Evolutionary conservation across 2,329 filamentous ascomycete species (phyloP).

Genomic region (Xylariomycetidae sp.): DNA sequence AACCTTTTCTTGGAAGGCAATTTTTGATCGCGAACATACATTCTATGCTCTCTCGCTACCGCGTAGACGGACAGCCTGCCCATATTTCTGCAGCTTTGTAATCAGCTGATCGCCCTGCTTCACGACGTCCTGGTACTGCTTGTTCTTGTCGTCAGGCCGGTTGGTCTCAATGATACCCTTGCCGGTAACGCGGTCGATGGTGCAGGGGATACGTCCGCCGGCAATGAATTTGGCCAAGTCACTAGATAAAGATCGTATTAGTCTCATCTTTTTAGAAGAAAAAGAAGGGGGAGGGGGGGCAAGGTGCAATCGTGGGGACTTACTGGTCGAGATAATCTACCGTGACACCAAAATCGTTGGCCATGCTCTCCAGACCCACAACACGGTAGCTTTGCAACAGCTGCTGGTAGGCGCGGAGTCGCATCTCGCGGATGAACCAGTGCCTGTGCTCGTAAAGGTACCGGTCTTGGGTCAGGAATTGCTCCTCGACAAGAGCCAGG

Average conservation of each 20-base stretch:
- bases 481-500: slow-evolving; percentile 84
- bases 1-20: no score
- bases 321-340: slow-evolving; percentile 95
- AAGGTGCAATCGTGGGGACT: slow-evolving; percentile 26
- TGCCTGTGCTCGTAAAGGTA: slow-evolving; percentile 93
- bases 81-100: slow-evolving; percentile 99
- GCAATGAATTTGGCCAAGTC: slow-evolving; percentile 97
- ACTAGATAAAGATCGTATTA: slow-evolving; percentile 37
- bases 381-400: slow-evolving; percentile 95
- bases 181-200: slow-evolving; percentile 93
- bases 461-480: slow-evolving; percentile 89
- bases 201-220: slow-evolving; percentile 88
- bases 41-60: slow-evolving; percentile 84
- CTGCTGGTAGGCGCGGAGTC: slow-evolving; percentile 92
- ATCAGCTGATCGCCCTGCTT: slow-evolving; percentile 97
- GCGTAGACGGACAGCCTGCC: slow-evolving; percentile 87
- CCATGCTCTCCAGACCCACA: slow-evolving; percentile 96
- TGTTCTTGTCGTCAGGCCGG: slow-evolving; percentile 97
- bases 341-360: slow-evolving; percentile 91
- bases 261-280: not conserved
- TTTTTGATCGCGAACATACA: not conserved
- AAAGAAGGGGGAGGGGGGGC: not conserved
- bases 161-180: slow-evolving; percentile 98
- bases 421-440: slow-evolving; percentile 99
- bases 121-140: slow-evolving; percentile 97